Percentiles rank a stretch among this genome's conserved stretches.
Evolutionary conservation across 2,329 filamentous ascomycete species (phyloP).

Genomic region (Ophiocordyceps robertsii): DNA sequence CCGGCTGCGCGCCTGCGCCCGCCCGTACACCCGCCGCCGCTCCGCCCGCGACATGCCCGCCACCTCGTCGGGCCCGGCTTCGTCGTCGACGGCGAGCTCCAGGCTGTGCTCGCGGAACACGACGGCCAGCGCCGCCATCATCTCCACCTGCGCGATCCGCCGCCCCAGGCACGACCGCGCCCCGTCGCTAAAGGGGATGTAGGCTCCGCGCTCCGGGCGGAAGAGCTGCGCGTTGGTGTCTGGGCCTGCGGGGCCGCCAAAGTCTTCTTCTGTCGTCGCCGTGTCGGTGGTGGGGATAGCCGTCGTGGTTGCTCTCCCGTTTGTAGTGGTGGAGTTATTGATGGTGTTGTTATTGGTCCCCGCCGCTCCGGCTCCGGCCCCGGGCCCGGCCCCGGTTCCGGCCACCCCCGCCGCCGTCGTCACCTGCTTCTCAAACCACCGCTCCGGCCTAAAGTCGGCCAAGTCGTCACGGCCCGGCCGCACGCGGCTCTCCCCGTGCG

Average conservation of each 20-base stretch:
- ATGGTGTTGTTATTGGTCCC: no score
- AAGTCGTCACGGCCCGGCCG: constrained; percentile 38
- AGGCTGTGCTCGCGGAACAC: constrained; percentile 48
- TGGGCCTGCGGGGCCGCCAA: constrained; percentile 44
- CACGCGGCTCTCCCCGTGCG: constrained; percentile 30
- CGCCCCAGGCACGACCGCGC: constrained; percentile 43
- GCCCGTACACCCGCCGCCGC: constrained; percentile 34
- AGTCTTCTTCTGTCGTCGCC: constrained; percentile 33
- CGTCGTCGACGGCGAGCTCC: constrained; percentile 53
- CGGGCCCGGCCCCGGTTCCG: constrained; percentile 13
- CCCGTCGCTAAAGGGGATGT: constrained; percentile 45
- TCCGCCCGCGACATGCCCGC: constrained; percentile 11
- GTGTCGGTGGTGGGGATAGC: no score
- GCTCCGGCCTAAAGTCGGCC: constrained; percentile 55
- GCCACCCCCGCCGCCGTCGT: neutral
- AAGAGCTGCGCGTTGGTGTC: constrained; percentile 51
- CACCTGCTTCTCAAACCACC: constrained; percentile 44
- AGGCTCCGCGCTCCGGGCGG: constrained; percentile 41
- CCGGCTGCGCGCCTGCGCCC: constrained; percentile 42
- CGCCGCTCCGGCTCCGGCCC: constrained; percentile 29
- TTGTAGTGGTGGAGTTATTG: no score
- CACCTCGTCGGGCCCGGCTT: constrained; percentile 31
- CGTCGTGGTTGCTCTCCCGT: no score
- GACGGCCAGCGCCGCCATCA: constrained; percentile 40
- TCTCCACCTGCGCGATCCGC: constrained; percentile 45